Evolutionary conservation across 257 asterid genomes (phyloP), one percentile per base, ranked within the genome.

Genomic region (Salvia rosmarinus): DNA sequence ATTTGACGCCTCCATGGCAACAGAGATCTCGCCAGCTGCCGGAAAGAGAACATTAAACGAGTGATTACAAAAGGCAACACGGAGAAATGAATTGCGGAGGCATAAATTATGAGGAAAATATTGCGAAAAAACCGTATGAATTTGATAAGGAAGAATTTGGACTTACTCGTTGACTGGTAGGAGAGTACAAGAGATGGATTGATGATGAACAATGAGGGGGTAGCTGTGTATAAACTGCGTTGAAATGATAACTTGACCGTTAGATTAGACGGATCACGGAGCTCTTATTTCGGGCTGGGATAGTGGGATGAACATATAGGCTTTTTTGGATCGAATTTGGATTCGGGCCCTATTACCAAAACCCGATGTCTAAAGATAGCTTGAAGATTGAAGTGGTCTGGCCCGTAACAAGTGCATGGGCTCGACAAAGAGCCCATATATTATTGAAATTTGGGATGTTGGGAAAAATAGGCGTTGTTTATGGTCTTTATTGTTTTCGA

Each of bases 1-100:
- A 62, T 71, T 83, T 60, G 86, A 75, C 13, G 73, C 84, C 76
- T 75, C 89, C 95, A 87, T 88, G 49, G 55, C 63, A 40, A 60
- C 71, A 65, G 32, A 54, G 9, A 62, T 51, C 79, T 63, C 75
- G 79, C 83, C 79, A 83, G 77, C 83, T 82, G 66, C 77, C 44
- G 50, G 61, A 21, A 56, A 62, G 16, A 50, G 75, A 62, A 44
- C 63, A 78, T 30, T 8, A 32, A 55, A 46, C 12, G 19, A 65
- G 6, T 21, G 28, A 71, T 63, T 42, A 35, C 67, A 63, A 4
- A 56, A 42, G 0, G 58, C 57, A 74, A 7, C 62, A 19, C 50
- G 67, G 12, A 23, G 13, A 46, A 72, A 56, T 28, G 69, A 68
- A 74, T 1, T 9, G 37, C 11, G 40, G 64, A 77, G n/a, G 8